phyloP scores from a whole-genome alignment of 2,329 filamentous ascomycete species.

The Dactylellina cionopaga region DNA sequence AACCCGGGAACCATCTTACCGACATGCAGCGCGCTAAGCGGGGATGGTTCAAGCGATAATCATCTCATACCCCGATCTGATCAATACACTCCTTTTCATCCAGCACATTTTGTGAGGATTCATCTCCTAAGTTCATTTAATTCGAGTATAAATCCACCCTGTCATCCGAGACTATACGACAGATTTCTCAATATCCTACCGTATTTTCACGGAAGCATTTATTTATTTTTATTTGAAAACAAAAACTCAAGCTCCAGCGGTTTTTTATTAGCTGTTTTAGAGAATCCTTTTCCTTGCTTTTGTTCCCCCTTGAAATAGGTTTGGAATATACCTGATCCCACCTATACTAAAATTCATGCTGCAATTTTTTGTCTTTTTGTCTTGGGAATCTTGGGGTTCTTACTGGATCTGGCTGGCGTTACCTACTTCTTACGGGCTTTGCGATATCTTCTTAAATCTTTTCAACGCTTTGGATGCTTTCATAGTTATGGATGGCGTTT shows the following conservation, averaged over 20 bases:
- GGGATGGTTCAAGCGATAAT: constrained; percentile 45
- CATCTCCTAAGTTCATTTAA: no score
- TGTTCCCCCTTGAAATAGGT: no score
- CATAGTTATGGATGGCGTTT: constrained; percentile 15
- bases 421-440: background rate
- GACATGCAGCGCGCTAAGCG: constrained; percentile 43
- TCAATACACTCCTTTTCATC: no score
- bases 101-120: background rate
- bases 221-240: no score
- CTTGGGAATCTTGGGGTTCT: constrained; percentile 12
- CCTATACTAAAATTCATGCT: constrained; percentile 16
- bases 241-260: no score
- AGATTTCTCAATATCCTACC: no score
- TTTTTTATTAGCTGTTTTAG: no score
- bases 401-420: constrained; percentile 38
- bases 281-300: no score
- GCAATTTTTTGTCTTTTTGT: background rate
- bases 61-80: background rate
- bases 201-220: no score
- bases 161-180: no score
- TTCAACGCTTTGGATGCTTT: background rate
- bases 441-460: background rate
- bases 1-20: constrained; percentile 46
- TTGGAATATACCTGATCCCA: background rate
- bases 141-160: no score